A percentile compares a stretch with the other conserved stretches of the same genome.
Conservation (phyloP, 2,329 filamentous ascomycete species). For the Xylariaceae sp. region DNA sequence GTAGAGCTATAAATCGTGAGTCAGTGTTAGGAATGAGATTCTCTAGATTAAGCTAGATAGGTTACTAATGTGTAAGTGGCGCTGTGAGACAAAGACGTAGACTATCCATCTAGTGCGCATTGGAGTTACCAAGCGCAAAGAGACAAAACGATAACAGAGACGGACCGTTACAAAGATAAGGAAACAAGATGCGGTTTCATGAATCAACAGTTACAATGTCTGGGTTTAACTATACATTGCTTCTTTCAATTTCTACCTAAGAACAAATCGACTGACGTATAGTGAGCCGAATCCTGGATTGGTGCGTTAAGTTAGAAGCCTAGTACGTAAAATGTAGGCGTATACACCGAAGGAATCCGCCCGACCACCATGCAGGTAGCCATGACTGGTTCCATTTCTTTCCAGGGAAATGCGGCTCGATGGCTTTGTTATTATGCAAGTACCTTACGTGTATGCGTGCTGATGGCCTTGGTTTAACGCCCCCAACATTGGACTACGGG, state of each 20-base stretch:
- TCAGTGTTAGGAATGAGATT: not conserved
- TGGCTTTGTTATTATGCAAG: too few relatives aligned
- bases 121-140: too few relatives aligned
- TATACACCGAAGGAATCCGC: constrained; percentile 25
- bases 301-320: constrained; percentile 1
- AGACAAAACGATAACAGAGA: constrained; percentile 1
- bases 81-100: constrained; percentile 15
- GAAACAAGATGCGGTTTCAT: not conserved
- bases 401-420: constrained; percentile 5
- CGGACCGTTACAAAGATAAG: constrained; percentile 5
- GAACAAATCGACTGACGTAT: constrained; percentile 11
- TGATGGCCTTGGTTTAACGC: too few relatives aligned
- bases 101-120: too few relatives aligned
- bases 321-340: constrained; percentile 22
- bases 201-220: constrained; percentile 6
- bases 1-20: not conserved
- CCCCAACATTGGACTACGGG: too few relatives aligned
- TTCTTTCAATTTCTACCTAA: too few relatives aligned
- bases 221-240: too few relatives aligned
- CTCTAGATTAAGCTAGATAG: too few relatives aligned
- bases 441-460: too few relatives aligned
- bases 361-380: not conserved
- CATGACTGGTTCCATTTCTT: constrained; percentile 9
- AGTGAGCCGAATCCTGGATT: constrained; percentile 11
- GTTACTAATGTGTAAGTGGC: too few relatives aligned